Base-by-base conservation (phyloP, 441 rosid genomes). In the Jatropha podagrica region DNA sequence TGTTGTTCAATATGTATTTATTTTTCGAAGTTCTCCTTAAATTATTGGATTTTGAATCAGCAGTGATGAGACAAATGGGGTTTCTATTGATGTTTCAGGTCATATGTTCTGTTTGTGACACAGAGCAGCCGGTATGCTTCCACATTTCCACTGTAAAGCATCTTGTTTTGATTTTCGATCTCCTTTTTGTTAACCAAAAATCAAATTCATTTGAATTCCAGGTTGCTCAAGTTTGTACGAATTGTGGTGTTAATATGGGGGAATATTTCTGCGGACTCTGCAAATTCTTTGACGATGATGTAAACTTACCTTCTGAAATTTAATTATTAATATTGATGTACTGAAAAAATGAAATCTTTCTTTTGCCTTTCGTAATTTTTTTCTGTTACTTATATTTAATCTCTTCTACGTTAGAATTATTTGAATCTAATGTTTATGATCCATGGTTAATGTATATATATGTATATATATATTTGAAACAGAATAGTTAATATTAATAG, bases 271-370 rank as follows among this genome's bases (percentile, higher is more conserved):
- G 99, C 77, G 78, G 80, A 5, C 79, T 88, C 61, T 95, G 97
- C 91, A 95, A 86, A 79, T 95, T 95, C 83, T 95, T 78, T 60
- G 97, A 95, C 73, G 99, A 95, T 80, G 88, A 93, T 89, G 97
- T 93, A 83, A 83, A 98, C n/a, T 44, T 38, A 46, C 55, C 61
- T 63, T 67, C 41, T 26, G 41, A 40, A 42, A 48, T 61, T 48
- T 68, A 75, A 46, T 56, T 14, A 44, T 65, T 18, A 46, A n/a
- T 18, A 10, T 54, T 42, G 59, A 32, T 46, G 46, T 42, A 7
- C 58, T 46, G 20, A 14, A 69, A 60, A 1, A 4, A 32, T 32
- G 32, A 32, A 32, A 32, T 73, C 65, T 8, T 23, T 66, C 14
- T 15, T 27, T 68, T 76, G 40, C 26, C n/a, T n/a, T 70, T 56